Evolutionary conservation across 148 eudicot species (phyloP), one percentile per base, ranked within the genome.

Genomic region (Heliosperma pusillum): DNA sequence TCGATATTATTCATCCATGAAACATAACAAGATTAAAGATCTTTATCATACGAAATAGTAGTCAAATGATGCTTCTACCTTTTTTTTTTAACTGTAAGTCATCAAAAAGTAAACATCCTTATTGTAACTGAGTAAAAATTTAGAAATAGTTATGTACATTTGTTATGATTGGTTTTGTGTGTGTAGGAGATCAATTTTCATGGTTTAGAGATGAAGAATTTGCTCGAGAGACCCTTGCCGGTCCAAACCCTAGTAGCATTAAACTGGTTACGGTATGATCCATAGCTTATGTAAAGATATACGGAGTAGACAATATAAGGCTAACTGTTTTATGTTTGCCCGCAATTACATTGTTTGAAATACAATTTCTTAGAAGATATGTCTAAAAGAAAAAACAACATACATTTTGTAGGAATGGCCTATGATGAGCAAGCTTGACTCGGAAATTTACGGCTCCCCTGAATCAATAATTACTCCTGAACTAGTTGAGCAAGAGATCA

Each of bases 181-280:
- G 11, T 71, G 64, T 42, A 85, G 90, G 84, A 27, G 88, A 88
- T 66, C 72, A 72, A 57, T 86, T 87, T 77, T 69, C 85, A 64
- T 91, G 93, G 97, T 78, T 91, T 19, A 85, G 85, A 69, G 91
- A 91, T 44, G 93, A 82, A 60, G 97, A 89, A 75, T 91, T 19
- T 57, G 60, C 55, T 50, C 16, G 55, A 50, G 55, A 50, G 55
- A 50, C 55, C 17, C 55, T 50, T 50, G 55, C 55, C 17, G 55
- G 55, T 50, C 55, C 55, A 50, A 50, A 50, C 55, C 55, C 55
- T 12, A 12, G 17, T 16, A 50, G 19, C 55, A 50, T 50, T 12
- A 50, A 50, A 50, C 17, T 50, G 19, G 55, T 50, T 50, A 50
- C 55, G 55, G 55, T 50, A 50, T 12, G 16, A 36, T 7, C 42